Evolutionary conservation across 1,139 yeast genomes (phyloP), one percentile per base, ranked within the genome.

Genomic region (Protomyces inundatus): DNA sequence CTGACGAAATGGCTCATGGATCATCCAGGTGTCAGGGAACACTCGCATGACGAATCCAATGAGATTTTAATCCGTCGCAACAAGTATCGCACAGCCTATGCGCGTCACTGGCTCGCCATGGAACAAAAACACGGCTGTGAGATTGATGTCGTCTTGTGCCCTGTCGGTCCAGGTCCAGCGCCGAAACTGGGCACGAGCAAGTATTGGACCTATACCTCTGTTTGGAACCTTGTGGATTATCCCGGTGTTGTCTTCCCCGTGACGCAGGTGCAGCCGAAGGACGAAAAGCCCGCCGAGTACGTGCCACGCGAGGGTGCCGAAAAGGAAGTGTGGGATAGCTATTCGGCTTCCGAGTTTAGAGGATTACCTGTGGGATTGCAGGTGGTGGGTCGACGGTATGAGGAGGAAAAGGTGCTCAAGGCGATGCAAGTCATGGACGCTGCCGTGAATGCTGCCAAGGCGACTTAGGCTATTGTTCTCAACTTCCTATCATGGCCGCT

Each of bases 151-250:
- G 79, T 88, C 65, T 75, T 88, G 58, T 79, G 86, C 61, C 95
- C 95, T 55, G 80, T 84, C 4, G 85, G 85, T 72, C 82, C 82
- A 66, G 87, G 87, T 66, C 87, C 85, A 62, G 90, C 95, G 4
- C 90, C 91, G 30, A 81, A 80, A 60, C 83, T 85, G 16, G 85
- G 82, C 55, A 81, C 82, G 62, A 81, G 87, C 10, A 82, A 81
- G 72, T 85, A 86, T 67, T 72, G 79, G 42, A 78, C 76, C 7
- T 87, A 86, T 76, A 81, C 85, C 10, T 75, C 82, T 40, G 77
- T 78, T n/a, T 75, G 82, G 72, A 84, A 84, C 70, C 72, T 81
- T 35, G 71, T 84, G 52, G 88, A 85, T 72, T 84, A 81, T 70
- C 69, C 85, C 16, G 83, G 82, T 4, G 84, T 85, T 23, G 80